Conservation (phyloP, 768 basidiomycete species). For the Mrakia frigida region DNA sequence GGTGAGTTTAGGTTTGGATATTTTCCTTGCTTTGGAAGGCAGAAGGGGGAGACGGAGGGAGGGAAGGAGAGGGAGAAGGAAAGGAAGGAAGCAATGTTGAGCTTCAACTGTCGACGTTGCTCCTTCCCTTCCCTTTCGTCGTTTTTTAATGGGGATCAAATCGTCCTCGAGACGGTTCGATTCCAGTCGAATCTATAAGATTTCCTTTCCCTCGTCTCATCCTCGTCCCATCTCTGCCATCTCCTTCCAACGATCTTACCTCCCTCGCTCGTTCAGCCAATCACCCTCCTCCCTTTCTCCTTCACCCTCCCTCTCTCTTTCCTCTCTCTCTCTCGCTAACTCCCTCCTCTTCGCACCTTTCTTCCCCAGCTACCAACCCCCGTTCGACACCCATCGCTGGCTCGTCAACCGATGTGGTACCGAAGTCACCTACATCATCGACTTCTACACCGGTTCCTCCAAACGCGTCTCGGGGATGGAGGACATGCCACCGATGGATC, state of each 20-base stretch:
- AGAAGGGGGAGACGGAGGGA: not conserved
- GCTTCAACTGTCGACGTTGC: no score
- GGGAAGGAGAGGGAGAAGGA: not conserved
- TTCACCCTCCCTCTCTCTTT: not conserved
- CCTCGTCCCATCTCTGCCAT: not conserved
- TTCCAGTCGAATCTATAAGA: no score
- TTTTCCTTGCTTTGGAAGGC: not conserved
- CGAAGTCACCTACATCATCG: constrained; percentile 87
- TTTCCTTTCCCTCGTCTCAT: not conserved
- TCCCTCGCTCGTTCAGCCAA: no score
- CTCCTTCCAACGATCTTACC: not conserved
- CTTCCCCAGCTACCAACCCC: constrained; percentile 69
- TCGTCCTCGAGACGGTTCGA: no score
- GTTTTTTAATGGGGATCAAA: no score
- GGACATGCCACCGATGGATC: constrained; percentile 47
- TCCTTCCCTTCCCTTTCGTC: not conserved
- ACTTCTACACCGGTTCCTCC: constrained; percentile 79
- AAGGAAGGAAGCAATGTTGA: not conserved
- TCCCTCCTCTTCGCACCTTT: not conserved
- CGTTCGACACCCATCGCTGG: constrained; percentile 98
- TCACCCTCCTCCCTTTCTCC: not conserved
- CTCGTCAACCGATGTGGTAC: constrained; percentile 86
- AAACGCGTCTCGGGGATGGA: not conserved
- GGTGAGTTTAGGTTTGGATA: constrained; percentile 56
- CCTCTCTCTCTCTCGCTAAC: not conserved